Percentiles rank a stretch among this genome's conserved stretches.
These are phyloP conservation scores for Trypanosoma avium DNA, from an alignment of 208 protist genomes.

Conservation along the genomic window DNA sequence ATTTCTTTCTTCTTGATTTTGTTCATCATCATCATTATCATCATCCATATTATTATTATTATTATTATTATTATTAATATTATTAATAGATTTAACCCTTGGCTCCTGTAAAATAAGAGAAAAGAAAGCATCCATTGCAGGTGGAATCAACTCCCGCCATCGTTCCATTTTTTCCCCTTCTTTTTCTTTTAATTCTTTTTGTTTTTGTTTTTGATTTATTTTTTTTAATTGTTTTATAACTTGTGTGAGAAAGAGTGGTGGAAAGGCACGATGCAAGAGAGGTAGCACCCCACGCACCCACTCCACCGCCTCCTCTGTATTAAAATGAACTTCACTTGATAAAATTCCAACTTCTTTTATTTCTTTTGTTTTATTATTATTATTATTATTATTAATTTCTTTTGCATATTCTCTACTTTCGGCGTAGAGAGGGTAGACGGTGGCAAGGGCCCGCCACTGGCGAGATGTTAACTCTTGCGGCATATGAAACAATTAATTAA, in stretches of 20 bases:
- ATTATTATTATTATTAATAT: too few relatives aligned
- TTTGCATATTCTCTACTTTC: too few relatives aligned
- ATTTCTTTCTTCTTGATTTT: too few relatives aligned
- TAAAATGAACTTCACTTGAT: background rate
- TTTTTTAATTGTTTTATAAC: background rate
- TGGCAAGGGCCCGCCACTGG: slow-evolving; percentile 28
- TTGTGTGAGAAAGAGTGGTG: background rate
- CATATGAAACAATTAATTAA: slow-evolving; percentile 2
- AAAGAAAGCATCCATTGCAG: slow-evolving; percentile 26
- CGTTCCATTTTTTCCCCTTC: background rate
- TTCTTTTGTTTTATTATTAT: background rate
- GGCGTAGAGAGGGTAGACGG: slow-evolving; percentile 26
- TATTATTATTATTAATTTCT: background rate
- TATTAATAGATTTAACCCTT: background rate
- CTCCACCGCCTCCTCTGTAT: slow-evolving; percentile 11
- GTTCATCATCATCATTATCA: too few relatives aligned
- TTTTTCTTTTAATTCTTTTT: background rate
- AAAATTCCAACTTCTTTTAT: background rate
- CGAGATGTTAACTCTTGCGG: background rate
- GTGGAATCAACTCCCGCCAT: slow-evolving; percentile 24
- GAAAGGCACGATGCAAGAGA: slow-evolving; percentile 26
- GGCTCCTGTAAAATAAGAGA: background rate
- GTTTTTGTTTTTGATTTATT: background rate
- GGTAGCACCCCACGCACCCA: slow-evolving; percentile 20
- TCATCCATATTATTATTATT: too few relatives aligned